Base-by-base conservation (phyloP, 495 filamentous ascomycete species). In the Xanthoparmelia taractica region DNA sequence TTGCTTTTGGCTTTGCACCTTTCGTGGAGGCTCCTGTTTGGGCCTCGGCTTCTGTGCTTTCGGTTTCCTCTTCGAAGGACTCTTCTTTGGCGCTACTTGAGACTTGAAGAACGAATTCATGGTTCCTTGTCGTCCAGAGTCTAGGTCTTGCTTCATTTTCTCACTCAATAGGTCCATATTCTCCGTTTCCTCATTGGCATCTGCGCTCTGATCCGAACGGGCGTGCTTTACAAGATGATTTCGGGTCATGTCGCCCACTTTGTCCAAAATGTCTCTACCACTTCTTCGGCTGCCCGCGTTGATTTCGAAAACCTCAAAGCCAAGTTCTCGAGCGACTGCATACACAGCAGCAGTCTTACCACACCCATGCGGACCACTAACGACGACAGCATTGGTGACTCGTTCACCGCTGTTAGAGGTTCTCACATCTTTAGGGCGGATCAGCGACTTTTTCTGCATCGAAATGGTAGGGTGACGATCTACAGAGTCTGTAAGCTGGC, bases 291-390 rank as follows among this genome's bases (percentile, higher is more conserved):
- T 89, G 47, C 90, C 83, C 8, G 93, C 72, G 66, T 95, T 96
- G 69, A 99, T 89, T 73, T 99, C 95, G 67, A 97, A 97, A 8
- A 99, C 84, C 63, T 96, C 90, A 72, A 93, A 97, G 27, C 86
- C 93, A 29, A 96, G 81, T 76, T 99, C 94, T 68, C 92, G 94
- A 3, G 95, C 94, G n/a, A 91, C 88, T 7, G 95, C 95, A 73
- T 96, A 92, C 0, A 96, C 86, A 1, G 90, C 85, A 20, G 95
- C 92, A 17, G 92, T 95, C 73, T 99, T 99, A 11, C 95, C 95
- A 71, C 87, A 96, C 3, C 95, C 95, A 61, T 84, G 77, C 2
- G 94, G 92, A 8, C 95, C 95, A 70, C 92, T 97, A 36, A 99
- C 79, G 8, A 99, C 73, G 34, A 96, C 83, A 3, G 86, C 83